Evolutionary conservation across 2,329 filamentous ascomycete genomes (phyloP).

Genomic region (Fusarium stilboides): DNA sequence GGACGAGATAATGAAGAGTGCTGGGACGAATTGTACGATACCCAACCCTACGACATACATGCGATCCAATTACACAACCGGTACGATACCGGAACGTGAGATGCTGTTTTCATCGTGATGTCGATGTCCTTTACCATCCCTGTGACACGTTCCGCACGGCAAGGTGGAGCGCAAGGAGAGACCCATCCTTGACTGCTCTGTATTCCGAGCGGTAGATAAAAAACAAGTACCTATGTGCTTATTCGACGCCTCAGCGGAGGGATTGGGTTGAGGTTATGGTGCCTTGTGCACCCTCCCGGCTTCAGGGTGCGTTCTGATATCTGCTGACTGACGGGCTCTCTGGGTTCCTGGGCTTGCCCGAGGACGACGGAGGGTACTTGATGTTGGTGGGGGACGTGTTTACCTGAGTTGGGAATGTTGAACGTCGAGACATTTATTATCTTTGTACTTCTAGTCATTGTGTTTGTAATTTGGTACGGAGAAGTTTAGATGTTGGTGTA

Average conservation of each 20-base stretch:
- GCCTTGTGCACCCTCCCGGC: conserved; percentile 58
- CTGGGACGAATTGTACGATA: conserved; percentile 57
- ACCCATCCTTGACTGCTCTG: conserved; percentile 80
- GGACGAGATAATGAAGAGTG: conserved; percentile 40
- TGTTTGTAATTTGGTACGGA: no score
- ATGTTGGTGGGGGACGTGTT: conserved; percentile 48
- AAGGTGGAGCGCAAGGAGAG: conserved; percentile 84
- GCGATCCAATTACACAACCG: conserved; percentile 11
- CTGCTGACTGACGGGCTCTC: conserved; percentile 47
- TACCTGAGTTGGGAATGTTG: conserved; percentile 56
- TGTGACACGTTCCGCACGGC: conserved; percentile 71
- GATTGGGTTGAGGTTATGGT: conserved; percentile 42
- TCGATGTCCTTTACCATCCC: conserved; percentile 1
- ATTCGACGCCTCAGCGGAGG: conserved; percentile 50
- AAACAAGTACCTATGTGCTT: conserved; percentile 35
- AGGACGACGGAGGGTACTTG: conserved; percentile 14
- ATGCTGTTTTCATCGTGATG: conserved; percentile 9
- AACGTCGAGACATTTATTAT: conserved; percentile 60
- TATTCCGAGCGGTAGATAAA: conserved; percentile 82
- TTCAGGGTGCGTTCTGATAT: conserved; percentile 58
- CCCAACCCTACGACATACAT: conserved; percentile 49
- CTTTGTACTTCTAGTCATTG: neutral
- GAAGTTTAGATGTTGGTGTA: no score
- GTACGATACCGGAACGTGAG: conserved; percentile 15
- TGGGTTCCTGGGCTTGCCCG: conserved; percentile 18